phyloP scores from a whole-genome alignment of 2,329 filamentous ascomycete species.

The Pseudogymnoascus sp. region DNA sequence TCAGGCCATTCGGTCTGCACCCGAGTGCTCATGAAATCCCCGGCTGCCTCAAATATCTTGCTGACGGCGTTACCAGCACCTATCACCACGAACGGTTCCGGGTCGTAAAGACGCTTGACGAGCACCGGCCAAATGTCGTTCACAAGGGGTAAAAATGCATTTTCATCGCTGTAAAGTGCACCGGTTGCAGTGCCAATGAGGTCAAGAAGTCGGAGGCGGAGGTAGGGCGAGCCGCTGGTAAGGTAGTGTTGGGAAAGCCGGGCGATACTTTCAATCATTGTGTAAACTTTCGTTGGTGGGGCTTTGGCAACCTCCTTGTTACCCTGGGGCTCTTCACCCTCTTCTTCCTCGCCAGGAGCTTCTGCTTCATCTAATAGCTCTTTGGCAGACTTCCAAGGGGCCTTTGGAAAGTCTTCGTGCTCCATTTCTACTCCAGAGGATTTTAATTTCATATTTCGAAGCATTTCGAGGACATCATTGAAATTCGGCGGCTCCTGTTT shows the following conservation, averaged over 20 bases:
- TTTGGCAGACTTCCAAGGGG: constrained; percentile 29
- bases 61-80: constrained; percentile 62
- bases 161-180: constrained; percentile 66
- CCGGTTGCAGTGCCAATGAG: constrained; percentile 67
- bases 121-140: constrained; percentile 88
- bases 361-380: constrained; percentile 29
- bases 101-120: constrained; percentile 56
- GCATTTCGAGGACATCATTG: constrained; percentile 43
- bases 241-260: constrained; percentile 83
- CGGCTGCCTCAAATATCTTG: constrained; percentile 61
- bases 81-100: constrained; percentile 59
- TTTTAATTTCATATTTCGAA: constrained; percentile 52
- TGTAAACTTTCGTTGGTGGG: constrained; percentile 69
- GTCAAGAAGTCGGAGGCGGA: constrained; percentile 70
- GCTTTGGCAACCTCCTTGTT: constrained; percentile 43
- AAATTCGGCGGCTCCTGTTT: constrained; percentile 30
- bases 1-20: constrained; percentile 65
- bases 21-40: constrained; percentile 71
- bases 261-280: constrained; percentile 73
- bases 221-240: constrained; percentile 69
- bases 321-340: constrained; percentile 29
- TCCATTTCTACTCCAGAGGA: constrained; percentile 15
- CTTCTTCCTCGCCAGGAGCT: constrained; percentile 27
- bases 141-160: constrained; percentile 78
- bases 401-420: constrained; percentile 24